Percentiles rank a stretch among this genome's conserved stretches.
phyloP scores from a whole-genome alignment of 805 yeast species.

The Metschnikowia reukaufii region DNA sequence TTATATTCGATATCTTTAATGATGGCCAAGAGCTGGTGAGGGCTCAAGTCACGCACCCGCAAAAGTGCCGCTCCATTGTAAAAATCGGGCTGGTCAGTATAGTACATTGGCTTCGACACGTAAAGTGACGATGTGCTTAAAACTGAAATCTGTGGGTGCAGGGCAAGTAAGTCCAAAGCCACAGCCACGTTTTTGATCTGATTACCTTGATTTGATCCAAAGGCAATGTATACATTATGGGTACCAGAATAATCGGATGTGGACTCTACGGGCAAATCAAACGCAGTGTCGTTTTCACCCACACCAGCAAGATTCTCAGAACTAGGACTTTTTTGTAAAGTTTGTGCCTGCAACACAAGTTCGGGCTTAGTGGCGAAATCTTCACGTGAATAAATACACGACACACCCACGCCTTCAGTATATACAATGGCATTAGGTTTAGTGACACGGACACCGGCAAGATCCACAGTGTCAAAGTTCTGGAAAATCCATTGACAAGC shows the following conservation, averaged over 20 bases:
- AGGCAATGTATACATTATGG: constrained; percentile 72
- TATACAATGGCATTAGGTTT: constrained; percentile 88
- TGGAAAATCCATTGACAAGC: constrained; percentile 60
- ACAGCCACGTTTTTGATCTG: constrained; percentile 57
- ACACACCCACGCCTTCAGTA: constrained; percentile 90
- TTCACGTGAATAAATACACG: constrained; percentile 50
- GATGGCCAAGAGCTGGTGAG: constrained; percentile 58
- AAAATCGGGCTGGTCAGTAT: constrained; percentile 74
- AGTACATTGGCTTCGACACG: constrained; percentile 92
- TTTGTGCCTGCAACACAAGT: not conserved
- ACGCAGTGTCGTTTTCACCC: constrained; percentile 12
- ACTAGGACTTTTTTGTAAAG: not conserved
- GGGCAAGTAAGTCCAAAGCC: constrained; percentile 51
- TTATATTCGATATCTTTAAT: constrained; percentile 80
- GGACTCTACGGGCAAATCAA: constrained; percentile 33
- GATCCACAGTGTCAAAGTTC: constrained; percentile 29
- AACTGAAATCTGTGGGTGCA: constrained; percentile 44
- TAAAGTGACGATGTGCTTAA: constrained; percentile 72
- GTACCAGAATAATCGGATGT: constrained; percentile 8
- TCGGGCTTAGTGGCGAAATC: constrained; percentile 32
- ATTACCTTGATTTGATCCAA: constrained; percentile 87
- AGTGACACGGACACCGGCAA: constrained; percentile 60
- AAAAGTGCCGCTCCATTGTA: constrained; percentile 79
- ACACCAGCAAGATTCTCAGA: not conserved
- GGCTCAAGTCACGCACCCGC: constrained; percentile 54